Evolutionary conservation across 805 yeast genomes (phyloP).

Genomic region (Metschnikowia gruessii): DNA sequence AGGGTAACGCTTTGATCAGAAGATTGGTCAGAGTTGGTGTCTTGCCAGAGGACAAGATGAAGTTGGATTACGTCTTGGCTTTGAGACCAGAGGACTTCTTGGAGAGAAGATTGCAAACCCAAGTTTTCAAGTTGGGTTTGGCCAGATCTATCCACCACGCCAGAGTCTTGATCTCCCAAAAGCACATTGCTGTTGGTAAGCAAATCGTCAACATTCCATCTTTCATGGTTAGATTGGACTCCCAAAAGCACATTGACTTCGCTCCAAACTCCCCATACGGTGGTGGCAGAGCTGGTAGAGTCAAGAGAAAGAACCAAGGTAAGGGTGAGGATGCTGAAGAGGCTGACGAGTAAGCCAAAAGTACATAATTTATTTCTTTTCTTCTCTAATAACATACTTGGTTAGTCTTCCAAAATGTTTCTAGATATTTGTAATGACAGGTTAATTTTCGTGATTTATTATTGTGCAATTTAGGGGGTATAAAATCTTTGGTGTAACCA

Average conservation of each 20-base stretch:
- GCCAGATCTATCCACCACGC: conserved; percentile 99
- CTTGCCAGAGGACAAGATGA: conserved; percentile 98
- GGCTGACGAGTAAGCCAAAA: conserved; percentile 65
- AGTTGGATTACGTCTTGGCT: conserved; percentile 99
- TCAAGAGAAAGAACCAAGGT: conserved; percentile 83
- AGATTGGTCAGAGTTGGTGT: conserved; percentile 99
- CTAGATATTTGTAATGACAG: conserved; percentile 6
- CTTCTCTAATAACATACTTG: conserved; percentile 18
- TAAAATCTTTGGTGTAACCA: no score
- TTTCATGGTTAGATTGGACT: conserved; percentile 99
- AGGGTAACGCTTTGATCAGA: conserved; percentile 99
- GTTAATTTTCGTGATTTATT: background rate
- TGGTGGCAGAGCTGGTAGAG: conserved; percentile 99
- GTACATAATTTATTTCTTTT: conserved; percentile 15
- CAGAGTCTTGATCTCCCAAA: conserved; percentile 96
- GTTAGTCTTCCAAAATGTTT: conserved; percentile 17
- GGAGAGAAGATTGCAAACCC: conserved; percentile 99
- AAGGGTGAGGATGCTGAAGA: conserved; percentile 59
- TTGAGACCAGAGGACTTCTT: conserved; percentile 97
- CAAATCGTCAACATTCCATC: conserved; percentile 98
- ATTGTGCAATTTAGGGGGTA: no score
- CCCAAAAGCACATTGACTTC: conserved; percentile 99
- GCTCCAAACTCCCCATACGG: conserved; percentile 99
- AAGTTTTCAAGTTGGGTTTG: conserved; percentile 98
- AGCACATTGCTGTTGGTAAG: conserved; percentile 99